Evolutionary conservation across 345 rosid genomes (phyloP), one percentile per base, ranked within the genome.

Genomic region (Schrenkiella parvula): DNA sequence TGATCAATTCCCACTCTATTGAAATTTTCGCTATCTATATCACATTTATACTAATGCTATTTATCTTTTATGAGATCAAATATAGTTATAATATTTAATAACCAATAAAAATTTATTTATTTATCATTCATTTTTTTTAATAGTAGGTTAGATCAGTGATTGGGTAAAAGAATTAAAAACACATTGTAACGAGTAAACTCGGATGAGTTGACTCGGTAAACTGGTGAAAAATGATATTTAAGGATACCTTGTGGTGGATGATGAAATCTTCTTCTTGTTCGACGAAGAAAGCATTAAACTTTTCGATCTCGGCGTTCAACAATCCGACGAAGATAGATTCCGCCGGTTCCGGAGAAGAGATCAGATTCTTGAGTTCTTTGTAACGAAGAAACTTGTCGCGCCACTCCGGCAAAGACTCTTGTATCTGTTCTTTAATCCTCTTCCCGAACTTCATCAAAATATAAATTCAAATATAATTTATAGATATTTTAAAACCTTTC

Each of bases 261-360:
- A 93, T 79, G 85, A 87, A 90, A 76, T 91, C 98, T 82, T 93
- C 97, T 80, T 90, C 97, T 74, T 89, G 84, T 73, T 88, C 97
- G 61, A 89, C 78, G 75, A 90, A 93, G 73, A 90, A 93, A 0
- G 78, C 84, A 66, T 93, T 93, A 42, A 93, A 90, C 85, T 93
- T 90, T 6, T 93, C 97, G 69, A 93, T 85, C 87, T 93, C 95
- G 23, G 46, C 57, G 77, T 89, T 87, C 78, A 93, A 64, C 81
- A 84, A 73, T 61, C 69, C 66, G 4, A 89, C 75, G 41, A 93
- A 90, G 59, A 87, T 79, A 0, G 88, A 84, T 82, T 86, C 75
- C 3, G 38, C 11, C 79, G 0, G 80, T 68, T 50, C 81, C 57
- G 26, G 75, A 80, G 42, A 15, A 56, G 83, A 68, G 31, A 93